Evolutionary conservation across 495 filamentous ascomycete species (phyloP).

Genomic region (Penicillium roqueforti): DNA sequence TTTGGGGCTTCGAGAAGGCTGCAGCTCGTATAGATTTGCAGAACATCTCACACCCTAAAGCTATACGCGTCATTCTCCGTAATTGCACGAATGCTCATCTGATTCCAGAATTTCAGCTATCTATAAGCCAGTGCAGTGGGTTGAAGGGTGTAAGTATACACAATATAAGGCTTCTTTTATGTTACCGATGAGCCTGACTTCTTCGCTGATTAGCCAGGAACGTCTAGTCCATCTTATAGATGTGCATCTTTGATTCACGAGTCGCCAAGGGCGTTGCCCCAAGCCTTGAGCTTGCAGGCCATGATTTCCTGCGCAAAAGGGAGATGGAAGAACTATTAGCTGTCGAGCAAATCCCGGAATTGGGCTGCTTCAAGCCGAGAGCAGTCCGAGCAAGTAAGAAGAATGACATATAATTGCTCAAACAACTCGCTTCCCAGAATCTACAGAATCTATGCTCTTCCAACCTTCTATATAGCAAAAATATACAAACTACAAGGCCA

Average conservation of each 20-base stretch:
- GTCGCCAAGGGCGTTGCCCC: constrained; percentile 53
- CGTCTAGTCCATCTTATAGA: not conserved
- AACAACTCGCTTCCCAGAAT: not conserved
- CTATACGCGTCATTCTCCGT: no score
- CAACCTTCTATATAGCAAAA: constrained; percentile 3
- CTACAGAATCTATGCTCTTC: constrained; percentile 2
- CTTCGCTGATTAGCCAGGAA: constrained; percentile 58
- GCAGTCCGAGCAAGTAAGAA: not conserved
- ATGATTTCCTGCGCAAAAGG: constrained; percentile 52
- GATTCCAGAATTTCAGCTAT: no score
- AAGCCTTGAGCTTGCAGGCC: constrained; percentile 60
- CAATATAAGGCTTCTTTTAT: constrained; percentile 59
- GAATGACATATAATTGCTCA: not conserved
- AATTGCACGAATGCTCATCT: no score
- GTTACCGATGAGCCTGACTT: constrained; percentile 7
- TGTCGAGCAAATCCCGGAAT: constrained; percentile 40
- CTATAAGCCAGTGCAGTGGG: no score
- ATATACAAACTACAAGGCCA: constrained; percentile 6
- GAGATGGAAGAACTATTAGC: constrained; percentile 46
- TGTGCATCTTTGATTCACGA: not conserved
- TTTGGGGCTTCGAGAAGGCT: not conserved
- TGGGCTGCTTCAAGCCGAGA: constrained; percentile 29
- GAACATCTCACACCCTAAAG: no score
- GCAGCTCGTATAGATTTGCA: not conserved
- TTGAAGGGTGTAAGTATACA: constrained; percentile 62